phyloP scores from a whole-genome alignment of 208 protist genomes.

The Acanthamoeba polyphaga region DNA sequence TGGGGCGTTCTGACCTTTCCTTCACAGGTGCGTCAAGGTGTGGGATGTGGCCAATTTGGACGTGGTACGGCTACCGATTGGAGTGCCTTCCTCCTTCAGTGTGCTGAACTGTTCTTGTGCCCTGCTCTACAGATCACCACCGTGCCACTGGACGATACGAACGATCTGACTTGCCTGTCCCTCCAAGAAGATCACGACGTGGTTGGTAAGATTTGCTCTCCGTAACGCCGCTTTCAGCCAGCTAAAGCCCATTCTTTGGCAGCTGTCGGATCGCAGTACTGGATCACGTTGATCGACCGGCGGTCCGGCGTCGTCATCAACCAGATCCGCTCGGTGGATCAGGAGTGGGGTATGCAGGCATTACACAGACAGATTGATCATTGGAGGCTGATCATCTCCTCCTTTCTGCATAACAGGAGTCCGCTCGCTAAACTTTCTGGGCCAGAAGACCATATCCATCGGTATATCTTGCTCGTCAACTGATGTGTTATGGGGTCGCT shows the following conservation, averaged over 20 bases:
- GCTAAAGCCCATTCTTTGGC: not conserved
- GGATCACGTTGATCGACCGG: constrained; percentile 36
- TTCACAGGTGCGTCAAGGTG: not conserved
- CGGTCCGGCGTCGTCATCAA: not conserved
- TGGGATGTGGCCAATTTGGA: constrained; percentile 48
- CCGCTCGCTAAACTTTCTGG: constrained; percentile 7
- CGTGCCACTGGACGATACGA: not conserved
- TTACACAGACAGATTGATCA: not conserved
- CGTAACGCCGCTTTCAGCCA: not conserved
- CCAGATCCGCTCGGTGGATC: constrained; percentile 7
- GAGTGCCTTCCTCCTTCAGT: not conserved
- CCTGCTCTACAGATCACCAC: not conserved
- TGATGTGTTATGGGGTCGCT: not conserved
- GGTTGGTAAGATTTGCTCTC: not conserved
- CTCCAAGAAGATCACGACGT: constrained; percentile 33
- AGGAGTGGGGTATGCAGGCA: not conserved
- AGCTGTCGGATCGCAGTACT: constrained; percentile 39
- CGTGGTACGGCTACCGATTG: not conserved
- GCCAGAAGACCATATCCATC: constrained; percentile 36
- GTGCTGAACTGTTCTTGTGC: not conserved
- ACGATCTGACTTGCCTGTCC: not conserved
- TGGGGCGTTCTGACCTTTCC: not conserved
- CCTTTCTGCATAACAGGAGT: not conserved
- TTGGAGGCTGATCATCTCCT: not conserved
- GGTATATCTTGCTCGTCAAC: not conserved